Evolutionary conservation across 441 rosid genomes (phyloP).

Genomic region (Omphalea diandra): DNA sequence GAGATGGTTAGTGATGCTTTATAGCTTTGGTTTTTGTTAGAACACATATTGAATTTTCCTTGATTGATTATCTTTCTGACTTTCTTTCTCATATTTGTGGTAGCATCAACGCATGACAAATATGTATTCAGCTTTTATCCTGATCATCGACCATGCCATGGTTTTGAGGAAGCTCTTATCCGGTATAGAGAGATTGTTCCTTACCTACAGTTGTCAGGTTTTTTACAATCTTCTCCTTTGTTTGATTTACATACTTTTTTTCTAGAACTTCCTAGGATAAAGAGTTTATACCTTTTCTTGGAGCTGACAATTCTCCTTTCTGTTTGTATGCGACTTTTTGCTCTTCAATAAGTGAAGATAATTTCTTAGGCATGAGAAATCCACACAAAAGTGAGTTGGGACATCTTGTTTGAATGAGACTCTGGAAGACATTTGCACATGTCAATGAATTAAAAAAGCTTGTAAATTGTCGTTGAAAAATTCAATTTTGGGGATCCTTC

Average conservation of each 20-base stretch:
- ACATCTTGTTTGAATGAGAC: background rate
- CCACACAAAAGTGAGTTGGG: background rate
- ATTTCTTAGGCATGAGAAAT: conserved; percentile 4
- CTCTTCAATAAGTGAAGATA: background rate
- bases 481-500: too few relatives aligned
- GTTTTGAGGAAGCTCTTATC: conserved; percentile 70
- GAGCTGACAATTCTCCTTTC: background rate
- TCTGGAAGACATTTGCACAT: background rate
- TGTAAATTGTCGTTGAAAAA: too few relatives aligned
- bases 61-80: conserved; percentile 19
- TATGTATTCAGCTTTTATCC: conserved; percentile 77
- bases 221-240: background rate
- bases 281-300: background rate
- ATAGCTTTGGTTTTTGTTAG: conserved; percentile 12
- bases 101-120: conserved; percentile 81
- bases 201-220: conserved; percentile 72
- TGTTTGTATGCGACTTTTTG: background rate
- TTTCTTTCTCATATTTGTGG: conserved; percentile 17
- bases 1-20: conserved; percentile 63
- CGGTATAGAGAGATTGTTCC: conserved; percentile 84
- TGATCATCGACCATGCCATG: conserved; percentile 58
- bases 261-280: background rate
- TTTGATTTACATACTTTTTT: conserved; percentile 3
- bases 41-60: background rate
- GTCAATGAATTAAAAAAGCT: background rate